Conservation (phyloP, 768 basidiomycete species). For the Lentinula raphanica region DNA sequence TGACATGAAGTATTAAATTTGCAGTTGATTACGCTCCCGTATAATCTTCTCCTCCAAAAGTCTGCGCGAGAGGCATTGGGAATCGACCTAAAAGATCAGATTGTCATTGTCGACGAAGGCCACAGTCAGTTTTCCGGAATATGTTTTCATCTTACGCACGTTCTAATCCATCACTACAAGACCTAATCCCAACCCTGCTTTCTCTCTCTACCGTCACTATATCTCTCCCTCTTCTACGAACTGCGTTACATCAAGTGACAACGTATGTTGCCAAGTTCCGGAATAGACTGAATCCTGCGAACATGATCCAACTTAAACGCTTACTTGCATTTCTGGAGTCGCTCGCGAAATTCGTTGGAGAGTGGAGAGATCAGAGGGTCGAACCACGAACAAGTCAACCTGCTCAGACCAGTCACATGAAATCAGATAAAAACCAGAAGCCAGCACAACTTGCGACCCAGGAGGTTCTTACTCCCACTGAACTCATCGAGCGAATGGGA, state of each 20-base stretch:
- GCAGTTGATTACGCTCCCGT: slow-evolving; percentile 88
- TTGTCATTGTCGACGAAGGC: slow-evolving; percentile 93
- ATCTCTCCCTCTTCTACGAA: slow-evolving; percentile 47
- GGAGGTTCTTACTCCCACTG: slow-evolving; percentile 66
- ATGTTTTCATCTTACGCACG: background rate
- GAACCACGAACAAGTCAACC: background rate
- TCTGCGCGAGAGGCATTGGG: slow-evolving; percentile 81
- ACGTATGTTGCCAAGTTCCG: slow-evolving; percentile 76
- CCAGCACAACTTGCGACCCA: slow-evolving; percentile 18
- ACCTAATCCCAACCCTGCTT: slow-evolving; percentile 85
- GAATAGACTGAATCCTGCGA: slow-evolving; percentile 63
- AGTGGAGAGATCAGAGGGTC: slow-evolving; percentile 41
- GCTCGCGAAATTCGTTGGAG: slow-evolving; percentile 50
- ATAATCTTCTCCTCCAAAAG: slow-evolving; percentile 84
- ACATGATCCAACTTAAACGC: slow-evolving; percentile 77
- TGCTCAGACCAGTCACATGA: background rate
- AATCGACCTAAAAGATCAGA: slow-evolving; percentile 77
- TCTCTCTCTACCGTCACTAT: slow-evolving; percentile 76
- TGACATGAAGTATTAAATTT: no score
- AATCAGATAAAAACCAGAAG: background rate
- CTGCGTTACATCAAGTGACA: slow-evolving; percentile 69
- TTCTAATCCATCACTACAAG: slow-evolving; percentile 30
- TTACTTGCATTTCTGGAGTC: slow-evolving; percentile 70
- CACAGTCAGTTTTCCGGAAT: slow-evolving; percentile 66
- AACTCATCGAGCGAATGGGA: slow-evolving; percentile 63